A percentile compares a stretch with the other conserved stretches of the same genome.
Conservation (phyloP, 352 stramenopile species). For the Phytopythium oedochilum region DNA sequence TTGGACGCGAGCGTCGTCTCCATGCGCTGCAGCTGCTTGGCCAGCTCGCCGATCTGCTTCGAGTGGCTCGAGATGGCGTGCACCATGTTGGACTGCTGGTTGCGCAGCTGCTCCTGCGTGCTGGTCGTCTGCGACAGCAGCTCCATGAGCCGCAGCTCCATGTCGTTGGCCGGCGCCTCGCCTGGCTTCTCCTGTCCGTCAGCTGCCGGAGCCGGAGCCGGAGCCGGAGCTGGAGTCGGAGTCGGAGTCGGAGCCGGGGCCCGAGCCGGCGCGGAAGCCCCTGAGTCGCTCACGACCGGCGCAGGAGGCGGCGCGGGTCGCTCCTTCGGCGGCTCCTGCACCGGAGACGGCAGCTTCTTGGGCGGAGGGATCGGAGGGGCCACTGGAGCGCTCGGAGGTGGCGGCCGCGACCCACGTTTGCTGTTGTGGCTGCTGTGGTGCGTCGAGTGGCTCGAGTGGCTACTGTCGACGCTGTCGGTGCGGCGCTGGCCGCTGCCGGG, state of each 20-base stretch:
- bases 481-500: constrained; percentile 2
- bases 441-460: constrained; percentile 10
- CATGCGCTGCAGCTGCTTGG: constrained; percentile 56
- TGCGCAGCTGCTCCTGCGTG: constrained; percentile 49
- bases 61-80: constrained; percentile 41
- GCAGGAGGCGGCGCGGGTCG: background rate
- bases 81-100: constrained; percentile 56
- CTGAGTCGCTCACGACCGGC: background rate
- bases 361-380: constrained; percentile 27
- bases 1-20: constrained; percentile 39
- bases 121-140: constrained; percentile 47
- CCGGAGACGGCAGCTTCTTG: constrained; percentile 25
- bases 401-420: constrained; percentile 11
- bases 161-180: constrained; percentile 12
- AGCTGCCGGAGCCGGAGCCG: background rate
- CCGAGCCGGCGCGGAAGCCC: background rate
- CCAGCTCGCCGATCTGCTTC: constrained; percentile 47
- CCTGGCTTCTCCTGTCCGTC: constrained; percentile 14
- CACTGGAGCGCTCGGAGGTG: constrained; percentile 20
- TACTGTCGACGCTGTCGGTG: constrained; percentile 4
- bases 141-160: constrained; percentile 31
- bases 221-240: background rate
- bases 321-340: background rate
- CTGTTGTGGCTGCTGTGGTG: constrained; percentile 20
- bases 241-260: constrained; percentile 3